These are phyloP conservation scores for Salix koriyanagi DNA, from an alignment of 345 rosid genomes.

Conservation along the genomic window DNA sequence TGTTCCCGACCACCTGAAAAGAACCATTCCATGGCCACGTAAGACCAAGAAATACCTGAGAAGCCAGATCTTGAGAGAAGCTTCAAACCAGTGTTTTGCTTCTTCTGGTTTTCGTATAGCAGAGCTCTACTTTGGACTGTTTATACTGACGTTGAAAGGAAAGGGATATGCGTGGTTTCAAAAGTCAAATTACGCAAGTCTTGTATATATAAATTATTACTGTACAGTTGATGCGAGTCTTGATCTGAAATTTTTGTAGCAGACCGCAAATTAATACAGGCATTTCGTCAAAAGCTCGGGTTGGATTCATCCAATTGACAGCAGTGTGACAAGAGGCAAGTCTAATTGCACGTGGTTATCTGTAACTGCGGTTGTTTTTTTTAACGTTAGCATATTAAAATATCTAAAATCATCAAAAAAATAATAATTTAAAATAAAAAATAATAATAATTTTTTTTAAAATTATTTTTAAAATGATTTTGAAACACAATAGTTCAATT, in stretches of 20 bases:
- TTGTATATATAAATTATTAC: too few relatives aligned
- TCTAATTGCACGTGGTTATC: too few relatives aligned
- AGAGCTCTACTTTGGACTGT: neutral
- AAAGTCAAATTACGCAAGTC: neutral
- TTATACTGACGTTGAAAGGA: neutral
- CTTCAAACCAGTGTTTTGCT: neutral
- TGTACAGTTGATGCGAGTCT: neutral
- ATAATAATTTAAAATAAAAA: too few relatives aligned
- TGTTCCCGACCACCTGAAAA: conserved; percentile 10
- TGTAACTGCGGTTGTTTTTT: too few relatives aligned
- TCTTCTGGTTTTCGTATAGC: neutral
- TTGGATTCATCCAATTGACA: neutral
- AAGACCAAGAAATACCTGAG: neutral
- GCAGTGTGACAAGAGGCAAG: neutral
- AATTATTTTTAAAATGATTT: too few relatives aligned
- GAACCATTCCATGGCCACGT: conserved; percentile 20
- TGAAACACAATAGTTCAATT: too few relatives aligned
- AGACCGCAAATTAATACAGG: too few relatives aligned
- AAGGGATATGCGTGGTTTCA: too few relatives aligned
- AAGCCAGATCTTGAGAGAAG: neutral
- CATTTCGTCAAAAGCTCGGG: neutral
- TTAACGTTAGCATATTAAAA: accelerated
- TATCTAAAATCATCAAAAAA: too few relatives aligned
- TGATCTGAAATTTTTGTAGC: neutral
- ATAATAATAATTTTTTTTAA: too few relatives aligned